These are phyloP conservation scores for Juglanconis sp. DNA, from an alignment of 2,329 filamentous ascomycete species.

Conservation along the genomic window DNA sequence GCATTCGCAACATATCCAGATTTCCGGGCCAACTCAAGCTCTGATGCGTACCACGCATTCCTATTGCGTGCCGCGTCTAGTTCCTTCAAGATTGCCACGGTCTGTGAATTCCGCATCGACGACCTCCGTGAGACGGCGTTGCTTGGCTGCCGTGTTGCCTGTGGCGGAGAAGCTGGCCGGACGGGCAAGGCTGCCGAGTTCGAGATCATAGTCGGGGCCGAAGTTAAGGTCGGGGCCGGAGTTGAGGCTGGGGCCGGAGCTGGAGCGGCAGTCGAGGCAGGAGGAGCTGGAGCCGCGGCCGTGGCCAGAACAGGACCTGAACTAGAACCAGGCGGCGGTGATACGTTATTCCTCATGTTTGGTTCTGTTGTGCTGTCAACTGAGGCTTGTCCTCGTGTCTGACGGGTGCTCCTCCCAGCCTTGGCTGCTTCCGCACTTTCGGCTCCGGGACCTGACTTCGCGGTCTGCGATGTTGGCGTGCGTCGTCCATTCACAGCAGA, in stretches of 20 bases:
- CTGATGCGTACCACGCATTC: slow-evolving; percentile 96
- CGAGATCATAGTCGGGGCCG: slow-evolving; percentile 25
- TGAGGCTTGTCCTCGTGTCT: slow-evolving; percentile 60
- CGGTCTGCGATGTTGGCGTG: slow-evolving; percentile 55
- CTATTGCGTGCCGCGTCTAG: slow-evolving; percentile 79
- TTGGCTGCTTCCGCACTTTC: slow-evolving; percentile 35
- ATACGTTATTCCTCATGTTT: slow-evolving; percentile 38
- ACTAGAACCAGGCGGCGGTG: slow-evolving; percentile 8
- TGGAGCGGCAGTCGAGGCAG: not conserved
- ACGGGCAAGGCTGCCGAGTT: slow-evolving; percentile 27
- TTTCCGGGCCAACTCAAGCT: slow-evolving; percentile 87
- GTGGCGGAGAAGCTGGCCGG: slow-evolving; percentile 56
- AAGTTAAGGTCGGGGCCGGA: slow-evolving; percentile 4
- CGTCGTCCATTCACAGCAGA: slow-evolving; percentile 58
- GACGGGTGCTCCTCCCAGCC: slow-evolving; percentile 42
- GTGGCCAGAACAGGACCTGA: not conserved
- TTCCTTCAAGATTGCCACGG: slow-evolving; percentile 78
- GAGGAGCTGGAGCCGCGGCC: not conserved
- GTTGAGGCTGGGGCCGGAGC: not conserved
- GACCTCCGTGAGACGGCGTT: slow-evolving; percentile 59
- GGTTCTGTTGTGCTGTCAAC: slow-evolving; percentile 66
- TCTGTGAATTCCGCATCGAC: slow-evolving; percentile 60
- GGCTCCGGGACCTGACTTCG: slow-evolving; percentile 29
- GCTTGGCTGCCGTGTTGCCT: slow-evolving; percentile 54
- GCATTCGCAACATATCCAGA: slow-evolving; percentile 77